Conservation (phyloP, 2,329 filamentous ascomycete genomes). For the Cytospora piceicola region DNA sequence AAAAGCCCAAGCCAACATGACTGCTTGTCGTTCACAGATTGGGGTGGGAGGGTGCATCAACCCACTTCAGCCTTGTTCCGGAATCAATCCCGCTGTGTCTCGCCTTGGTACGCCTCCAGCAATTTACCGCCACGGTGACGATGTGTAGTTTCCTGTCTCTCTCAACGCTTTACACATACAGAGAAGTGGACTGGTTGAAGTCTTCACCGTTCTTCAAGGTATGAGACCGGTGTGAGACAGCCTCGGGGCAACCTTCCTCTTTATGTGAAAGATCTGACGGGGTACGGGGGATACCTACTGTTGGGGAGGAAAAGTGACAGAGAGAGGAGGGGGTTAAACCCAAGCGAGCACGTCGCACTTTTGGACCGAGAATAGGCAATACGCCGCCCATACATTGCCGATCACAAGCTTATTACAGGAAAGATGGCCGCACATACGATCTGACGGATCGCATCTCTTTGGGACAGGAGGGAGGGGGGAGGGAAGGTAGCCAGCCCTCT, state of each 20-base stretch:
- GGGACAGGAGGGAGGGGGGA: neutral
- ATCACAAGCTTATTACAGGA: slow-evolving; percentile 16
- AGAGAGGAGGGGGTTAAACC: neutral
- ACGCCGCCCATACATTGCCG: slow-evolving; percentile 6
- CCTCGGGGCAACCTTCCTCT: slow-evolving; percentile 11
- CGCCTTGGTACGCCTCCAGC: neutral
- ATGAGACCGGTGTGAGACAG: slow-evolving; percentile 25
- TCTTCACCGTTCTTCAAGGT: neutral
- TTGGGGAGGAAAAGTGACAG: neutral
- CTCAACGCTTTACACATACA: neutral
- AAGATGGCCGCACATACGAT: slow-evolving; percentile 26
- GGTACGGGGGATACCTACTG: neutral
- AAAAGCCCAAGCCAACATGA: neutral
- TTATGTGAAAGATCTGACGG: slow-evolving; percentile 17
- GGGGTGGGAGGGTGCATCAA: neutral
- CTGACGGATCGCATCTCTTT: slow-evolving; percentile 22
- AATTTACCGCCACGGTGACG: neutral
- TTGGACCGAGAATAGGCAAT: slow-evolving; percentile 15
- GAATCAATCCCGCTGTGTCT: slow-evolving; percentile 14
- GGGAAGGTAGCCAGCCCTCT: too few relatives aligned
- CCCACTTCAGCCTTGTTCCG: slow-evolving; percentile 7
- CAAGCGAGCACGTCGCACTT: slow-evolving; percentile 8
- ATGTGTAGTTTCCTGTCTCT: neutral
- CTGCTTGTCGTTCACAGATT: slow-evolving; percentile 1
- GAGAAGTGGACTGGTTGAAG: neutral